These are phyloP conservation scores for Acidiella bohemica DNA, from an alignment of 495 filamentous ascomycete genomes.

Conservation along the genomic window DNA sequence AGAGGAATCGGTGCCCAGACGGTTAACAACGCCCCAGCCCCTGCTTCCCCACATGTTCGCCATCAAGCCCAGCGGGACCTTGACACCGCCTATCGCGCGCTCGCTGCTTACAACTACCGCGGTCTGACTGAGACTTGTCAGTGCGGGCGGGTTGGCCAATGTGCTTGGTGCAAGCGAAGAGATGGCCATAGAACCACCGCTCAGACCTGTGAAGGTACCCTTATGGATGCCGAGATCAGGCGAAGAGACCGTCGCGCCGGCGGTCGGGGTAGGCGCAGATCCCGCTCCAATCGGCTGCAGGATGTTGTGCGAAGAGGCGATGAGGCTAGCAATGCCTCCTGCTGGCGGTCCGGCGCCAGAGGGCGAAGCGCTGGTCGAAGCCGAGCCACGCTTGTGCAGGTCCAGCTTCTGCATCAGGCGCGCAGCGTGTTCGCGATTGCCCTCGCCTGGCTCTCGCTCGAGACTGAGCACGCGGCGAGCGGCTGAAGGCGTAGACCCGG, in stretches of 20 bases:
- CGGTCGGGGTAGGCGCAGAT: conserved; percentile 20
- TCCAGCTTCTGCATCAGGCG: conserved; percentile 88
- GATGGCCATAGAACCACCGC: conserved; percentile 32
- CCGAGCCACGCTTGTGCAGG: conserved; percentile 74
- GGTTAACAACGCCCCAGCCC: conserved; percentile 67
- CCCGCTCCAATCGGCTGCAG: conserved; percentile 41
- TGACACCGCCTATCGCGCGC: conserved; percentile 41
- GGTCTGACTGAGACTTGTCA: conserved; percentile 75
- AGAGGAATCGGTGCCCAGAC: conserved; percentile 38
- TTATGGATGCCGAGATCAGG: background rate
- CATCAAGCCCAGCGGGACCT: conserved; percentile 69
- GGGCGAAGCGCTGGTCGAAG: conserved; percentile 45
- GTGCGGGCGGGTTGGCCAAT: conserved; percentile 68
- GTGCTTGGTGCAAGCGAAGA: conserved; percentile 71
- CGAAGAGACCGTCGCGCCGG: conserved; percentile 26
- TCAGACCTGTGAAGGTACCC: background rate
- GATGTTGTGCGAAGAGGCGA: conserved; percentile 71
- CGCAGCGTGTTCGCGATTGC: conserved; percentile 61
- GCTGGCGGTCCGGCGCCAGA: conserved; percentile 25
- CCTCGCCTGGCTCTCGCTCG: conserved; percentile 45
- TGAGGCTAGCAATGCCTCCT: conserved; percentile 75
- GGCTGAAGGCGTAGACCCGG: conserved; percentile 9
- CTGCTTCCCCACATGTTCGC: conserved; percentile 87
- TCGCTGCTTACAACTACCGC: conserved; percentile 74
- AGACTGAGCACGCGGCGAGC: conserved; percentile 35